phyloP scores from a whole-genome alignment of 2,329 filamentous ascomycete species.

The Scleromitrula shiraiana region DNA sequence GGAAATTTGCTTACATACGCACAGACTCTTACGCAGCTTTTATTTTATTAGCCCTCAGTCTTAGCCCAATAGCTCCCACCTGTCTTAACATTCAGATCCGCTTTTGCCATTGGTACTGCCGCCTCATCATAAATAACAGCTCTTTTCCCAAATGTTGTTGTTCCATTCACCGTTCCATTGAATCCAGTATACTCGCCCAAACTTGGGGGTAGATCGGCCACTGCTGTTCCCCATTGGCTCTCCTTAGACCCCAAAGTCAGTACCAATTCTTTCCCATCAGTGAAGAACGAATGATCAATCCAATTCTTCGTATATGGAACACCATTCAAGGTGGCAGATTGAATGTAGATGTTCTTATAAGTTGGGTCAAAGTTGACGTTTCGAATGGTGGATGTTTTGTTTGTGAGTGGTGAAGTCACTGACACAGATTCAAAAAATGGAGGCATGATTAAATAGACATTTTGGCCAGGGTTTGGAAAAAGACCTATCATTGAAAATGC shows the following conservation, averaged over 20 bases:
- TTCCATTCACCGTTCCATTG: constrained; percentile 17
- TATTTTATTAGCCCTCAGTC: constrained; percentile 7
- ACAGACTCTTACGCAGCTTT: no score
- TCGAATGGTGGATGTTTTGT: constrained; percentile 50
- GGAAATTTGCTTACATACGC: no score
- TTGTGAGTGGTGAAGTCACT: constrained; percentile 48
- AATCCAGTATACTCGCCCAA: constrained; percentile 23
- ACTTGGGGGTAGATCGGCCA: constrained; percentile 56
- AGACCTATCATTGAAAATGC: constrained; percentile 33
- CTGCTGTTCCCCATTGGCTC: constrained; percentile 54
- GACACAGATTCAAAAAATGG: constrained; percentile 57
- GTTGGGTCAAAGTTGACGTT: constrained; percentile 54
- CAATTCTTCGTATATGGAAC: constrained; percentile 55
- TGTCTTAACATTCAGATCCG: constrained; percentile 13
- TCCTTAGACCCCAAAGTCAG: constrained; percentile 51
- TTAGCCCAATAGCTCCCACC: constrained; percentile 19
- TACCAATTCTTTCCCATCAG: constrained; percentile 55
- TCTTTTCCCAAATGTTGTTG: constrained; percentile 11
- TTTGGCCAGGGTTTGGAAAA: constrained; percentile 61
- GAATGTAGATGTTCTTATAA: constrained; percentile 54
- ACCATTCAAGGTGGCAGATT: constrained; percentile 55
- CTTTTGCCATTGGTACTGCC: neutral
- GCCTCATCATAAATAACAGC: constrained; percentile 15
- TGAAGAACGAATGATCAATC: constrained; percentile 62
- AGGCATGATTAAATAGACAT: constrained; percentile 62